Base-by-base conservation (phyloP, 768 basidiomycete genomes). In the Suillus luteus region DNA sequence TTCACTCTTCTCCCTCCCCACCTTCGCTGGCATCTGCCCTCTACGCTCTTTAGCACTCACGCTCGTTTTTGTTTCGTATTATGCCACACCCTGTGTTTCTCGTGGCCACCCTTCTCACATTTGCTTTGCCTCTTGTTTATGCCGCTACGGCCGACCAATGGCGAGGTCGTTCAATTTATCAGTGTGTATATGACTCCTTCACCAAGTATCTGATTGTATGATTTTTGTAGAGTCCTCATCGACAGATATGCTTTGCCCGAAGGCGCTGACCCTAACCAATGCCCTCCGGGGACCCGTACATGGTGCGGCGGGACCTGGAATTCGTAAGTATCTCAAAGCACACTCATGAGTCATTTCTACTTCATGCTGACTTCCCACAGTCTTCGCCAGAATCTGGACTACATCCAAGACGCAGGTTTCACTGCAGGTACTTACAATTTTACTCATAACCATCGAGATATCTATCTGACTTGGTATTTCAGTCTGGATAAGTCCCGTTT, bases 281-380 rank as follows among this genome's bases (percentile, higher is more conserved):
- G 91, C 71, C 80, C 89, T 68, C 82, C 85, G 5, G 78, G 73
- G 33, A 71, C 80, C 24, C 89, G 86, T 70, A 89, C 88, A 1
- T 92, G 86, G 81, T 95, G 92, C 65, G 93, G 93, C n/a, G 92
- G 93, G 6, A 92, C 87, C n/a, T 94, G 91, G 90, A 86, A 84
- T 60, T 80, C 85, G 82, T 82, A 48, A 65, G 81, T 73, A 43
- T 11, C 27, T 1, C 57, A 10, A 35, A 41, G 11, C 15, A 27
- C 15, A 19, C 24, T 48, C 8, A n/a, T n/a, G n/a, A n/a, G n/a
- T n/a, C n/a, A 37, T 51, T 22, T 40, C 7, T 59, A 37, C 24
- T 40, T 59, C 54, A 31, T 64, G 55, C 46, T 51, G 51, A 62
- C 19, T 62, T 31, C 51, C 38, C 57, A 64, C 54, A 85, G 85